Conservation (phyloP, 306 rosid species). For the Inga oerstediana region DNA sequence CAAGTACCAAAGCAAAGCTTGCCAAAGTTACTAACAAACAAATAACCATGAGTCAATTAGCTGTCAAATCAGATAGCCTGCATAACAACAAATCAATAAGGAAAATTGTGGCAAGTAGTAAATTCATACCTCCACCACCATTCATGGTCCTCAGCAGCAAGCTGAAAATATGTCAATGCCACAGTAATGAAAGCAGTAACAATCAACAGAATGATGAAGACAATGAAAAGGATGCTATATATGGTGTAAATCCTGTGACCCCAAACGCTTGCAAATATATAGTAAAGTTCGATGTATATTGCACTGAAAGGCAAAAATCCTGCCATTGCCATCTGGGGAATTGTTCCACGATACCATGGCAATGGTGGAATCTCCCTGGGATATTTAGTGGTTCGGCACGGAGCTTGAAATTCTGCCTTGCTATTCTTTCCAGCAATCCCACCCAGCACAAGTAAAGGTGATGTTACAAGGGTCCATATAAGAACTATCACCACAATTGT, state of each 20-base stretch:
- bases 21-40: background rate
- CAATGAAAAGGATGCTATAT: slow-evolving; percentile 71
- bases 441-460: slow-evolving; percentile 72
- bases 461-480: slow-evolving; percentile 70
- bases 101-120: background rate
- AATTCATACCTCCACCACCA: slow-evolving; percentile 81
- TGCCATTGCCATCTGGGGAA: slow-evolving; percentile 81
- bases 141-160: slow-evolving; percentile 76
- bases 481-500: slow-evolving; percentile 71
- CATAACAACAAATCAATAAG: background rate
- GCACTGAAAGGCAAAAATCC: slow-evolving; percentile 77
- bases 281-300: slow-evolving; percentile 66
- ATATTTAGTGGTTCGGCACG: slow-evolving; percentile 59
- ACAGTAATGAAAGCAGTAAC: slow-evolving; percentile 70
- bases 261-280: slow-evolving; percentile 74
- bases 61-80: background rate
- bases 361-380: slow-evolving; percentile 73
- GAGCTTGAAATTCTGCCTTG: slow-evolving; percentile 73
- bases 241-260: slow-evolving; percentile 76
- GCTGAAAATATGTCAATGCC: slow-evolving; percentile 70
- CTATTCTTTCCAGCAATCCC: slow-evolving; percentile 78
- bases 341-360: slow-evolving; percentile 67
- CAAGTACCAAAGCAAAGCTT: background rate
- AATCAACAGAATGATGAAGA: slow-evolving; percentile 61
- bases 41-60: background rate